phyloP scores from a whole-genome alignment of 306 rosid species.

The Prunus davidiana region DNA sequence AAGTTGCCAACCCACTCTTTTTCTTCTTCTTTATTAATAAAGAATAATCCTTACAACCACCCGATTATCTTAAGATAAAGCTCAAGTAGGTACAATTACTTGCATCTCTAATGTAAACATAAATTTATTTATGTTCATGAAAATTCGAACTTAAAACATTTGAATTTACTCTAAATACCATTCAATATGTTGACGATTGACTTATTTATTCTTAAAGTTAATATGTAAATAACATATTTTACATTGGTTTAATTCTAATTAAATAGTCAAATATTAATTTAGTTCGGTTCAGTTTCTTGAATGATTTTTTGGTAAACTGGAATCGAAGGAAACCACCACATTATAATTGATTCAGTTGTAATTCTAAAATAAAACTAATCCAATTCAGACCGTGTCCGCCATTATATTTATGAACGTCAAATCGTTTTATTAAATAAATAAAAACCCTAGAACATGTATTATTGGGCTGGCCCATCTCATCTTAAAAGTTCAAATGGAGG shows the following conservation, averaged over 20 bases:
- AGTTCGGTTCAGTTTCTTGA: too few relatives aligned
- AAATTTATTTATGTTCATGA: not conserved
- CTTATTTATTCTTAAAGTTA: not conserved
- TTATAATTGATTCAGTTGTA: too few relatives aligned
- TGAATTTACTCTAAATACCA: not conserved
- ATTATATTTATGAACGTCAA: not conserved
- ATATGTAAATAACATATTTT: not conserved
- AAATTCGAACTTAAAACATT: not conserved
- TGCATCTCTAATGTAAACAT: not conserved
- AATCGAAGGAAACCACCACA: too few relatives aligned
- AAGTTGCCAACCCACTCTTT: not conserved
- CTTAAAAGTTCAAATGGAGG: constrained; percentile 1
- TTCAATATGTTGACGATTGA: not conserved
- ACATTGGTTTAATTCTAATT: not conserved
- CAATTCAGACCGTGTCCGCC: rapidly evolving
- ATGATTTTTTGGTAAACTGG: too few relatives aligned
- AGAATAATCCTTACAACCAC: not conserved
- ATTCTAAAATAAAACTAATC: too few relatives aligned
- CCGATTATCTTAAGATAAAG: not conserved
- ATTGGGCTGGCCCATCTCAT: constrained; percentile 14
- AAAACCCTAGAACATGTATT: not conserved
- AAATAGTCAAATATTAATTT: too few relatives aligned
- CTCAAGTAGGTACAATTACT: not conserved
- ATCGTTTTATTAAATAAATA: not conserved
- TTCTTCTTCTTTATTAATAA: not conserved